Base-by-base conservation (phyloP, 192 early-diverging fungal genomes). In the Backusella parvicylindrica region DNA sequence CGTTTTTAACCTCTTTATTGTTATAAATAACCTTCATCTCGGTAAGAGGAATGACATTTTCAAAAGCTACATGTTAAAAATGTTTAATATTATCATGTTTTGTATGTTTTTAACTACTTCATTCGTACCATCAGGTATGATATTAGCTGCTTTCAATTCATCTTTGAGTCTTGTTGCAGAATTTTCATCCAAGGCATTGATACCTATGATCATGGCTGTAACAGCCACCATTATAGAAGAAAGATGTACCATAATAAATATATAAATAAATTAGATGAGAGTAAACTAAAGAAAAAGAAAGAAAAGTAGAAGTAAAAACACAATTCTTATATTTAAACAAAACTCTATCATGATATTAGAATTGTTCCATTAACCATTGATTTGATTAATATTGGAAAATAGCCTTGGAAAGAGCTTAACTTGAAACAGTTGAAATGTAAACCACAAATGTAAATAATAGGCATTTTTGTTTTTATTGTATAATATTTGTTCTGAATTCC, bases 61-160 rank as follows among this genome's bases (percentile, higher is more conserved):
- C 13, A 33, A 66, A 33, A 30, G 8, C 33, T 32, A 31, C n/a
- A 35, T 33, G 33, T 0, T n/a, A 35, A 18, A 35, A 1, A n/a
- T 6, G 1, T 30, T 33, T 33, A 31, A 13, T 33, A 13, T 9
- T 65, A 3, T 35, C 16, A 16, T 32, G 23, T 18, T n/a, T 33
- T 33, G 12, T 12, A 28, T 33, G 64, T 7, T 13, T 65, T 28
- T 33, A 32, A 2, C n/a, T n/a, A n/a, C n/a, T n/a, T n/a, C n/a
- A n/a, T n/a, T n/a, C n/a, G n/a, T 65, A 65, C 64, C 16, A n/a
- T 65, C 32, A 12, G 64, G 64, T 65, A 65, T 65, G 18, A 65
- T 65, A 12, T 33, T 65, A 18, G 64, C 64, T 31, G 31, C 28
- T 6, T 33, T 65, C 28, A 65, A 65, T 4, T 30, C 64, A 4